Base-by-base conservation (phyloP, 2,329 filamentous ascomycete species). In the Aspergillus terreus region DNA sequence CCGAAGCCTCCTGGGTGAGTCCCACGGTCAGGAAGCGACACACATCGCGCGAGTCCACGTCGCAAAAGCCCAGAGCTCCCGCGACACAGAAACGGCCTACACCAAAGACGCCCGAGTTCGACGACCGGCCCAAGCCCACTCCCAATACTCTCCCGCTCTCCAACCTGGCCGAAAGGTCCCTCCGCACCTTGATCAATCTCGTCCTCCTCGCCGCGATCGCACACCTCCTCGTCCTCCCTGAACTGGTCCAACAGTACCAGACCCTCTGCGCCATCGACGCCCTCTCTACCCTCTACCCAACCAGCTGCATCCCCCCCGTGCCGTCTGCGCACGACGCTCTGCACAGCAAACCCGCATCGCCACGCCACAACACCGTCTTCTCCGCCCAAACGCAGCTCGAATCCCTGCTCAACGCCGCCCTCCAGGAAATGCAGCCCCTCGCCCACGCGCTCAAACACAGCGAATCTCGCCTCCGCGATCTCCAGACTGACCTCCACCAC, bases 221-320 rank as follows among this genome's bases (percentile, higher is more conserved):
- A 15, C 68, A 71, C 53, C 53, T 70, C 10, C 62, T 70, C 40
- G 52, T 70, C 27, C 53, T 71, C 14, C 68, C 68, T n/a, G 68
- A 71, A 52, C 36, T 70, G 10, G 56, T 69, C 53, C 63, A 67
- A 21, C 67, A 70, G 50, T 59, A 60, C 33, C 67, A 63, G 44
- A 52, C 52, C 25, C 55, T 69, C 25, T 71, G 68, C 51, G 46
- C 47, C 3, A 48, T 68, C 9, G 52, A 57, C 11, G 32, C 47
- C 3, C 44, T 70, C 17, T 58, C 64, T 42, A 49, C 55, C 6
- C 50, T 64, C 15, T 70, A 70, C 42, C 59, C 64, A 21, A 50
- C 58, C 30, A 69, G 65, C 53, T 70, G 68, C 46, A 45, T 60
- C 7, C 50, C 47, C 14, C 58, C 57, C 10, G 19, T 56, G 19